A percentile compares a stretch with the other conserved stretches of the same genome.
Evolutionary conservation across 345 rosid species (phyloP).

Genomic region (Combretum micranthum): DNA sequence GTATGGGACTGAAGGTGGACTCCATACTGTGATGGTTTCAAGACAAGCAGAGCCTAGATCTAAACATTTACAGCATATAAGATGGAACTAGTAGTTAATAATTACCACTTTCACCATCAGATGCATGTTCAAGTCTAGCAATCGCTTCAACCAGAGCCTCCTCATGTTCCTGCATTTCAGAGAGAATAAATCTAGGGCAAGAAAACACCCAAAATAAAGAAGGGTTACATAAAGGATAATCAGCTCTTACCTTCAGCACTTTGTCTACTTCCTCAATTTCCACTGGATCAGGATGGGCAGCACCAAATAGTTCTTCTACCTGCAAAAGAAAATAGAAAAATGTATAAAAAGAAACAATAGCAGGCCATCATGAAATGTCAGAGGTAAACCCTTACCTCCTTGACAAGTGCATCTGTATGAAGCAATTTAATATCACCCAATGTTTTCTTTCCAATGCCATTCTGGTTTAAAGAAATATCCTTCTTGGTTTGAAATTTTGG

Average conservation of each 20-base stretch:
- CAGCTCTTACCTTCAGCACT: slow-evolving; percentile 62
- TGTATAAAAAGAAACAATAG: neutral
- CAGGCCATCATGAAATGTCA: neutral
- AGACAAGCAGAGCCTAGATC: too few species aligned
- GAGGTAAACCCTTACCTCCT: slow-evolving; percentile 51
- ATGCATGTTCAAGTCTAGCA: slow-evolving; percentile 80
- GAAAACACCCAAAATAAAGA: slow-evolving; percentile 1
- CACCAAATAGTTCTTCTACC: slow-evolving; percentile 86
- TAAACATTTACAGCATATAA: neutral
- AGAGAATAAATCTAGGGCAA: neutral
- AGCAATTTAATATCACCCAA: slow-evolving; percentile 87
- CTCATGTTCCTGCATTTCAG: slow-evolving; percentile 66
- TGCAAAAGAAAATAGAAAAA: slow-evolving; percentile 17
- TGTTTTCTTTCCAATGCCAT: slow-evolving; percentile 72
- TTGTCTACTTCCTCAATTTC: slow-evolving; percentile 91
- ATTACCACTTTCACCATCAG: slow-evolving; percentile 98
- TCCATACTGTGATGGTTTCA: too few species aligned
- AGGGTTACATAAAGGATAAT: neutral
- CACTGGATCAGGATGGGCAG: slow-evolving; percentile 64
- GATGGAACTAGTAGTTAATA: slow-evolving; percentile 43
- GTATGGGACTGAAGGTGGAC: too few species aligned
- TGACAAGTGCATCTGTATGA: slow-evolving; percentile 82
- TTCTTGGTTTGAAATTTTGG: slow-evolving; percentile 47
- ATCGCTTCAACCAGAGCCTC: slow-evolving; percentile 86
- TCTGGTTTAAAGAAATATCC: slow-evolving; percentile 53